These are phyloP conservation scores for Diaporthe australafricana DNA, from an alignment of 2,329 filamentous ascomycete species.

Conservation along the genomic window DNA sequence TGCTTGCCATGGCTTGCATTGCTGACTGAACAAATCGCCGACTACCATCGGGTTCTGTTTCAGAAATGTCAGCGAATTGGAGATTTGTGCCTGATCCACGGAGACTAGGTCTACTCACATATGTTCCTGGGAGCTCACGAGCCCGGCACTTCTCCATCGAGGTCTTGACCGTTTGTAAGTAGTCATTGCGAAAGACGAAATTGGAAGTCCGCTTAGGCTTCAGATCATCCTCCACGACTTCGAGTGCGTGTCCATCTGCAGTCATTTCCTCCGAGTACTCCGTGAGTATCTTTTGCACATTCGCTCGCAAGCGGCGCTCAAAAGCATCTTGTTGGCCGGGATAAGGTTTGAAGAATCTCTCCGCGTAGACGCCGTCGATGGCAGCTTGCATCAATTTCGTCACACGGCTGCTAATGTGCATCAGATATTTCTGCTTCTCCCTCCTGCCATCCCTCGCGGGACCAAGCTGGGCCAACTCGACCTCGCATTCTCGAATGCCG, in stretches of 20 bases:
- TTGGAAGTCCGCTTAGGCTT: slow-evolving; percentile 30
- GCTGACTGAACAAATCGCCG: slow-evolving; percentile 42
- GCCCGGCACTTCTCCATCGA: slow-evolving; percentile 43
- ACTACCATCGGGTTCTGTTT: slow-evolving; percentile 42
- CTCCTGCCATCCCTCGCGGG: slow-evolving; percentile 54
- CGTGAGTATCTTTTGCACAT: slow-evolving; percentile 41
- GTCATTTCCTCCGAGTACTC: slow-evolving; percentile 42
- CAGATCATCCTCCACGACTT: slow-evolving; percentile 42
- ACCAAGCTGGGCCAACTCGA: slow-evolving; percentile 60
- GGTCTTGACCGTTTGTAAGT: slow-evolving; percentile 38
- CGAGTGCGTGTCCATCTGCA: slow-evolving; percentile 41
- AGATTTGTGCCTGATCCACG: neutral
- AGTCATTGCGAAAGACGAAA: slow-evolving; percentile 32
- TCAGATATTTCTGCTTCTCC: slow-evolving; percentile 46
- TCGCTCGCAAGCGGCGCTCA: slow-evolving; percentile 41
- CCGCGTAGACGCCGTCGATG: slow-evolving; percentile 43
- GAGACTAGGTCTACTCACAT: neutral
- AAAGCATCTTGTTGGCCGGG: slow-evolving; percentile 41
- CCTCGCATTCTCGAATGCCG: slow-evolving; percentile 49
- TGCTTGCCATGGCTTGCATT: slow-evolving; percentile 44
- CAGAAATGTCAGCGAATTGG: neutral
- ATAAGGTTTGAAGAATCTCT: slow-evolving; percentile 46
- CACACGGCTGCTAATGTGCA: slow-evolving; percentile 33
- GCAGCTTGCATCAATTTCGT: slow-evolving; percentile 39
- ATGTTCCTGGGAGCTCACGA: slow-evolving; percentile 44